A percentile compares a stretch with the other conserved stretches of the same genome.
phyloP scores from a whole-genome alignment of 805 yeast species.

The Candida hungchunana region DNA sequence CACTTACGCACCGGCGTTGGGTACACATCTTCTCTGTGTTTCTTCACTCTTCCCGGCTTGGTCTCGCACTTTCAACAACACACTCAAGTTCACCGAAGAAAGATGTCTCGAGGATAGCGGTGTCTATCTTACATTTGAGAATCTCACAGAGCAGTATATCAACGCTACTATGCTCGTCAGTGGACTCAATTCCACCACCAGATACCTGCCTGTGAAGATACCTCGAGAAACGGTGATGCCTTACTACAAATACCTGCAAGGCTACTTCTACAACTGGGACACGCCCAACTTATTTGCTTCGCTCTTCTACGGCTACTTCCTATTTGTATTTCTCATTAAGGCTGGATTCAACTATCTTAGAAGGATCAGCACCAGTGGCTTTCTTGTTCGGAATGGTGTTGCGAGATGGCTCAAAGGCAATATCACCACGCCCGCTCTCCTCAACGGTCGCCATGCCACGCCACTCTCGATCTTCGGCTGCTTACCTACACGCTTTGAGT shows the following conservation, averaged over 20 bases:
- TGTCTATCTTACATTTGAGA: constrained; percentile 4
- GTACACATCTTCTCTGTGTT: constrained; percentile 9
- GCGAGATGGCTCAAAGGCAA: constrained; percentile 19
- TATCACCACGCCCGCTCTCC: constrained; percentile 22
- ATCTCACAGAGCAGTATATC: constrained; percentile 26
- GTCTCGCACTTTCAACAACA: constrained; percentile 12
- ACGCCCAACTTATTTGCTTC: constrained; percentile 24
- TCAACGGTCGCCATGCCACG: constrained; percentile 16
- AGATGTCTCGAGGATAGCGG: constrained; percentile 5
- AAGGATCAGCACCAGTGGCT: constrained; percentile 18
- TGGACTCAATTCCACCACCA: constrained; percentile 6
- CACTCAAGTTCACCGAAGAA: background rate
- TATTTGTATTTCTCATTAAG: constrained; percentile 33
- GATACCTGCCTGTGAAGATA: constrained; percentile 13
- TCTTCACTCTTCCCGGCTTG: constrained; percentile 10
- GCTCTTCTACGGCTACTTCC: constrained; percentile 36
- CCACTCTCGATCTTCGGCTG: constrained; percentile 16
- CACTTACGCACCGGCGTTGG: constrained; percentile 16
- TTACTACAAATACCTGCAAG: constrained; percentile 5
- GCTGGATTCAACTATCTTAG: constrained; percentile 30
- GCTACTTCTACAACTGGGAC: constrained; percentile 19
- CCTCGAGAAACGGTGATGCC: background rate
- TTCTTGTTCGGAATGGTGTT: constrained; percentile 8
- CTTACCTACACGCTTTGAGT: constrained; percentile 31
- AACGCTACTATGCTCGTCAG: constrained; percentile 28